Conservation (phyloP, 2,329 filamentous ascomycete genomes). For the Emergomyces africanus region DNA sequence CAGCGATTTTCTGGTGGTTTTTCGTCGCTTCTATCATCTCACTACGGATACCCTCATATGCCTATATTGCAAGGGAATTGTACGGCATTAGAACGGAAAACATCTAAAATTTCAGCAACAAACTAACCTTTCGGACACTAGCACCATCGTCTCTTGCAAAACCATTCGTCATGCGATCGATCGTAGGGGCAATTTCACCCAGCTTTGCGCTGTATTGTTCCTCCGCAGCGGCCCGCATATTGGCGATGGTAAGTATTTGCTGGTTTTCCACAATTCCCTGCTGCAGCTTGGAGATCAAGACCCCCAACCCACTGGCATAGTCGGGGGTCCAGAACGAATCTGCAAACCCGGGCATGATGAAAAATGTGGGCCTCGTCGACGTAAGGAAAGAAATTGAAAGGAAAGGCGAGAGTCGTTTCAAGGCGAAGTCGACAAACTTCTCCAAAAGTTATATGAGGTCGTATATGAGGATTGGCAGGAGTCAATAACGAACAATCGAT, state of each 20-base stretch:
- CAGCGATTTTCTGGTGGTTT: conserved; percentile 89
- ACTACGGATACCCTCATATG: conserved; percentile 80
- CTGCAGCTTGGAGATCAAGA: conserved; percentile 92
- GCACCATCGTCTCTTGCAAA: conserved; percentile 90
- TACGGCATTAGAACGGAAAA: neutral
- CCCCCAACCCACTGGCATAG: conserved; percentile 90
- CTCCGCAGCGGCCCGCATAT: conserved; percentile 90
- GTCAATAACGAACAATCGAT: neutral
- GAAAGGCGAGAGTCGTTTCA: neutral
- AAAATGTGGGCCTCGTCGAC: neutral
- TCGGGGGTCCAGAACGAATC: conserved; percentile 97
- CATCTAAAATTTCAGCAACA: neutral
- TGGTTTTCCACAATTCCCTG: conserved; percentile 93
- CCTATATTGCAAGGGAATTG: conserved; percentile 40
- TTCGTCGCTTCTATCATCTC: conserved; percentile 87
- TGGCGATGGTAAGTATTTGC: conserved; percentile 81
- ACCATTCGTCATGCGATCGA: conserved; percentile 67
- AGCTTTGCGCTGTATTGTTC: conserved; percentile 74
- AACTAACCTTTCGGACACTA: conserved; percentile 75
- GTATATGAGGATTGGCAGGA: neutral
- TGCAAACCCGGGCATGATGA: conserved; percentile 72
- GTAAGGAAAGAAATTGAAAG: neutral
- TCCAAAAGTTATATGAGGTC: neutral
- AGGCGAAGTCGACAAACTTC: neutral
- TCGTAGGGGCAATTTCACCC: conserved; percentile 65